phyloP scores from a whole-genome alignment of 192 early-diverging fungal genomes.

The Entomortierella parvispora region DNA sequence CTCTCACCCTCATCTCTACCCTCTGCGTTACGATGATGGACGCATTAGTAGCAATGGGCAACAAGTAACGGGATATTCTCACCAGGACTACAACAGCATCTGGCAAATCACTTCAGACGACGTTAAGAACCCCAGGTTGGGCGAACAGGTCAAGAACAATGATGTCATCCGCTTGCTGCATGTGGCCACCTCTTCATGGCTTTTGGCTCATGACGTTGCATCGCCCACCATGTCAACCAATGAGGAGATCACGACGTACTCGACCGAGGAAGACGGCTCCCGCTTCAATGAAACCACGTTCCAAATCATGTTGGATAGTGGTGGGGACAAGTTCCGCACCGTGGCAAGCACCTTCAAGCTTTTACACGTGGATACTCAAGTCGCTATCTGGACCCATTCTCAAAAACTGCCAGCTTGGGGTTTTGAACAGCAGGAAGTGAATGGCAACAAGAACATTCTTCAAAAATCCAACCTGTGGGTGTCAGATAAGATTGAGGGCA shows the following conservation, averaged over 20 bases:
- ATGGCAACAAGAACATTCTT: constrained; percentile 88
- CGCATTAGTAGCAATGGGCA: constrained; percentile 86
- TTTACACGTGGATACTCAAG: constrained; percentile 80
- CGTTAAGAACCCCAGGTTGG: constrained; percentile 50
- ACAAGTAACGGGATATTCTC: constrained; percentile 90
- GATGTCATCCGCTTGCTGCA: constrained; percentile 85
- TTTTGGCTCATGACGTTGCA: constrained; percentile 75
- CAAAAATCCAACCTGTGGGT: constrained; percentile 83
- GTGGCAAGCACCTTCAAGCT: constrained; percentile 75
- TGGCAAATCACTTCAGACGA: constrained; percentile 60
- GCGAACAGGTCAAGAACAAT: constrained; percentile 66
- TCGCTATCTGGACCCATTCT: constrained; percentile 80
- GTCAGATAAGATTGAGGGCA: constrained; percentile 80
- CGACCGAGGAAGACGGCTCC: constrained; percentile 60
- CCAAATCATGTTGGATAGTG: constrained; percentile 69
- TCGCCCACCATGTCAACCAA: constrained; percentile 72
- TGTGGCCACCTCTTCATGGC: constrained; percentile 62
- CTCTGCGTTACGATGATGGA: constrained; percentile 91
- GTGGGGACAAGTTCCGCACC: constrained; percentile 61
- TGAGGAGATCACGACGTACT: constrained; percentile 71
- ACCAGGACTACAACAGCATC: constrained; percentile 78
- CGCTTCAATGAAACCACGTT: constrained; percentile 69
- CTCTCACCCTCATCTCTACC: constrained; percentile 82
- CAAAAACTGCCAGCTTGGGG: constrained; percentile 88
- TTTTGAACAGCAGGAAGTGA: constrained; percentile 87